phyloP scores from a whole-genome alignment of 148 eudicot genomes.

The Heliamphora exappendiculata region DNA sequence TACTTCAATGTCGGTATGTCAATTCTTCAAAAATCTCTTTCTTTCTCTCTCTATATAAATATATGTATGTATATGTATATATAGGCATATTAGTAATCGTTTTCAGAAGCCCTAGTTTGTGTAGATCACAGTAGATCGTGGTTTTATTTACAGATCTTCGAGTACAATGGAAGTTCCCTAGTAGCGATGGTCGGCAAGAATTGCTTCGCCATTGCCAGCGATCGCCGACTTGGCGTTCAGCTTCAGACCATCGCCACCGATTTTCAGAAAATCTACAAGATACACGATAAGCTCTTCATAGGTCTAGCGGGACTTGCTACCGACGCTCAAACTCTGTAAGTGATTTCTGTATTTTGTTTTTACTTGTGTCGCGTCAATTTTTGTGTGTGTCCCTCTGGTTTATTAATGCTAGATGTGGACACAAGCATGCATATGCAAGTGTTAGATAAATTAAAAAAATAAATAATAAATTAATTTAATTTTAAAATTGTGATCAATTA shows the following conservation, averaged over 20 bases:
- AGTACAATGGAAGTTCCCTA: slow-evolving; percentile 93
- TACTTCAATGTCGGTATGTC: slow-evolving; percentile 11
- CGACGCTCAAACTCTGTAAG: slow-evolving; percentile 82
- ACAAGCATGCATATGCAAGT: too few species aligned
- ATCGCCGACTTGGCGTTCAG: slow-evolving; percentile 90
- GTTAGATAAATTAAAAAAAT: too few species aligned
- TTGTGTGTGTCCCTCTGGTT: background rate
- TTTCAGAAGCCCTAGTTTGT: slow-evolving; percentile 2
- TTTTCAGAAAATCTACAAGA: slow-evolving; percentile 68
- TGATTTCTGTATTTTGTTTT: slow-evolving; percentile 1
- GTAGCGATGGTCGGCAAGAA: slow-evolving; percentile 98
- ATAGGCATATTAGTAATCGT: background rate
- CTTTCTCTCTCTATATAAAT: background rate
- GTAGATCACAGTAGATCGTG: background rate
- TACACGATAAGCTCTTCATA: slow-evolving; percentile 69
- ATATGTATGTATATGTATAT: too few species aligned
- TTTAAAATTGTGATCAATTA: too few species aligned
- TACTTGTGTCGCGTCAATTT: background rate
- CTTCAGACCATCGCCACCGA: slow-evolving; percentile 90
- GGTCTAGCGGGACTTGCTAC: slow-evolving; percentile 86
- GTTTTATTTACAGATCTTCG: slow-evolving; percentile 58
- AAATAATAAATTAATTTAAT: too few species aligned
- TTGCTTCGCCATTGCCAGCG: slow-evolving; percentile 87
- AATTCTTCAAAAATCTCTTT: background rate
- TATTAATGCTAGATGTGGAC: too few species aligned